A percentile compares a stretch with the other conserved stretches of the same genome.
Conservation (phyloP, 2,329 filamentous ascomycete genomes). For the Magnaporthiopsis poae region DNA sequence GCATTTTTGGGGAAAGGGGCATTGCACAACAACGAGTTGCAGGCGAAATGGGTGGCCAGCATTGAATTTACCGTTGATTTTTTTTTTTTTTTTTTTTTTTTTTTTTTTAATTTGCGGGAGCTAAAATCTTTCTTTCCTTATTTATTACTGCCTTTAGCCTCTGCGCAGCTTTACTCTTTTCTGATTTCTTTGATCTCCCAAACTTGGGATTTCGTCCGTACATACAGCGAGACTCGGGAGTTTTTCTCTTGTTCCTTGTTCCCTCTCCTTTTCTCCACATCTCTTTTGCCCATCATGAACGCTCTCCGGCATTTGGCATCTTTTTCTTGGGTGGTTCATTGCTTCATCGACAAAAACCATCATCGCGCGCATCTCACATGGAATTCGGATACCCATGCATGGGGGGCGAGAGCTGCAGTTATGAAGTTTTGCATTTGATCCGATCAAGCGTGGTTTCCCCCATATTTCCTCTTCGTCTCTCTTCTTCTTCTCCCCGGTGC, state of each 20-base stretch:
- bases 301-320: no score
- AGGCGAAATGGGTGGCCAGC: constrained; percentile 14
- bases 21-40: background rate
- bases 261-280: background rate
- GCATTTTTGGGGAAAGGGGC: background rate
- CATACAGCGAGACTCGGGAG: background rate
- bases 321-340: background rate
- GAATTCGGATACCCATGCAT: background rate
- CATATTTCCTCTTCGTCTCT: background rate
- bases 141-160: background rate
- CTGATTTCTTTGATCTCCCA: constrained; percentile 12
- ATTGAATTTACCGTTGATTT: constrained; percentile 11
- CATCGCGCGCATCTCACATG: background rate
- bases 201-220: constrained; percentile 3
- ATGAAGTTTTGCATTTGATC: background rate
- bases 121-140: constrained; percentile 2
- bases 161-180: background rate
- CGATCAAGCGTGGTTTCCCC: background rate
- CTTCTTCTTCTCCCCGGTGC: background rate
- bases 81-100: constrained; percentile 13
- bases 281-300: background rate
- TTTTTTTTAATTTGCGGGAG: constrained; percentile 12
- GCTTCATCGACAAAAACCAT: background rate
- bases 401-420: background rate
- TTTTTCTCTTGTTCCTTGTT: constrained; percentile 1